Base-by-base conservation (phyloP, 164 flowering plant species). In the Chloranthus sessilifolius region DNA sequence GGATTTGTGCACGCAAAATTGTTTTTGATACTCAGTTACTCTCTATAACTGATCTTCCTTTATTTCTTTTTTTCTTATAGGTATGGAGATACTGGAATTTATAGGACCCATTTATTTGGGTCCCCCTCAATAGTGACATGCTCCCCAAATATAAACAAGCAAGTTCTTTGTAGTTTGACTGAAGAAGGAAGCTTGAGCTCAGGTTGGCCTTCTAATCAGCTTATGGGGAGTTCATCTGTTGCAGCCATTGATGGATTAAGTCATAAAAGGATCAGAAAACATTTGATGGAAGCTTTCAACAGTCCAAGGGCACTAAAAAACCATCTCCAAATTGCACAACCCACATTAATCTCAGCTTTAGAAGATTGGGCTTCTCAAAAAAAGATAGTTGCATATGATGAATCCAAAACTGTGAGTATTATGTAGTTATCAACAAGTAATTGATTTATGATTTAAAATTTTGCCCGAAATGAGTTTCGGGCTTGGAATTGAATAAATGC, bases 171-270 rank as follows among this genome's bases (percentile, higher is more conserved):
- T 25, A 43, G 50, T 22, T 8, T 43, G 59, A 55, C 59, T 14
- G 59, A 55, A 22, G 59, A 55, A 31, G 59, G 59, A 41, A 30
- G 30, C 24, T 21, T 55, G n/a, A 35, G 59, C 43, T 22, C 33
- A 15, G 59, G 59, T n/a, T 55, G 59, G 59, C 59, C 59, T 34
- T 55, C 59, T 14, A 43, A 4, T 33, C 59, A 43, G 50, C 50
- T 55, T 21, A 23, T 55, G 0, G 59, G 59, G 30, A 45, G 41
- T 16, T 55, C 59, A 3, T n/a, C 59, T 15, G 24, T 44, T 14
- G 33, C 49, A 12, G 22, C 19, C 9, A 31, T 24, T 24, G 50
- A 44, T 44, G 59, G 59, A 11, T 31, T 35, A 15, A 33, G 17
- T 22, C 59, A 55, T 31, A 43, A 43, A 35, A 55, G 59, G 41